Conservation (phyloP, 2,329 filamentous ascomycete species). For the Emergomyces pasteurianus region DNA sequence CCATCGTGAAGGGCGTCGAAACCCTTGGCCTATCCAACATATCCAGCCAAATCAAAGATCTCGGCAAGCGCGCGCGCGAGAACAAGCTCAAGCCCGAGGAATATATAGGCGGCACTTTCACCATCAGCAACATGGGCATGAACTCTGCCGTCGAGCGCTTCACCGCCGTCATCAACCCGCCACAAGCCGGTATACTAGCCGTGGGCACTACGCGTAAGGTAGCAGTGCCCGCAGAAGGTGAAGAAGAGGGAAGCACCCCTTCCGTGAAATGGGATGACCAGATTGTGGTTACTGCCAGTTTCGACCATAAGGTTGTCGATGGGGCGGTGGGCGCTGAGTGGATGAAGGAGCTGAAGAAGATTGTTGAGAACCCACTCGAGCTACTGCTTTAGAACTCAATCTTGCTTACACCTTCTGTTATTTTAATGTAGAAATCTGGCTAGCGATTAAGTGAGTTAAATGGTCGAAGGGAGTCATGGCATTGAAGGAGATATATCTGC, state of each 20-base stretch:
- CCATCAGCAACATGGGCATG: constrained; percentile 99
- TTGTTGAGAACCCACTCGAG: constrained; percentile 92
- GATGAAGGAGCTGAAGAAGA: constrained; percentile 94
- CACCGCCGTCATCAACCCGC: constrained; percentile 97
- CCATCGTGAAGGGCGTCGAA: constrained; percentile 85
- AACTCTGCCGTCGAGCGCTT: constrained; percentile 93
- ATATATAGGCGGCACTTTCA: constrained; percentile 98
- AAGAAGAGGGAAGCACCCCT: constrained; percentile 52
- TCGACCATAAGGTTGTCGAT: constrained; percentile 98
- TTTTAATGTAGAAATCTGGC: constrained; percentile 1
- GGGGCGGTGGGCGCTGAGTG: constrained; percentile 94
- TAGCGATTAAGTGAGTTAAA: background rate
- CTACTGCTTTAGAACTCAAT: constrained; percentile 58
- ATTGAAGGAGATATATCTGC: no score
- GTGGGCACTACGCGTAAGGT: constrained; percentile 95
- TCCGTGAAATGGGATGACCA: constrained; percentile 89
- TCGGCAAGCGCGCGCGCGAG: constrained; percentile 89
- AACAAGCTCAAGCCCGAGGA: constrained; percentile 99
- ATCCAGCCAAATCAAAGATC: constrained; percentile 82
- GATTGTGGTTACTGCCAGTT: constrained; percentile 87
- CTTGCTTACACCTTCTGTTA: background rate
- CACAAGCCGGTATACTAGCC: constrained; percentile 88
- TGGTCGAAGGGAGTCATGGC: no score
- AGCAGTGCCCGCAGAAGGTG: constrained; percentile 70
- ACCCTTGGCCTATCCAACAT: constrained; percentile 78